phyloP scores from a whole-genome alignment of 1,284 basidiomycete genomes.

The Apiotrichum sp. region DNA sequence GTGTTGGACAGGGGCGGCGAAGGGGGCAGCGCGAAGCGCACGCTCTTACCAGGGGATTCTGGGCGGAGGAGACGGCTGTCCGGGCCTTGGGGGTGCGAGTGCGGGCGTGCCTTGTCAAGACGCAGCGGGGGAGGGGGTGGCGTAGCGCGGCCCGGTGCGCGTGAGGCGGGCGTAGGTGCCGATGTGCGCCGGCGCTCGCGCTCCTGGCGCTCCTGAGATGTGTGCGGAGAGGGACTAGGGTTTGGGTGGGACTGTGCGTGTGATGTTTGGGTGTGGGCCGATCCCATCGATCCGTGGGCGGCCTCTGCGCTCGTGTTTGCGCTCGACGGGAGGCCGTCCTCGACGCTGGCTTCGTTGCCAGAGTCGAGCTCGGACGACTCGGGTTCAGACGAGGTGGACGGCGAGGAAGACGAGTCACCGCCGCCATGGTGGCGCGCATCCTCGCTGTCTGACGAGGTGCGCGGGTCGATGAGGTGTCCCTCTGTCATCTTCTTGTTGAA shows the following conservation, averaged over 20 bases:
- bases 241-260: too few species aligned
- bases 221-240: too few species aligned
- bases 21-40: conserved; percentile 1
- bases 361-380: background rate
- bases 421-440: background rate
- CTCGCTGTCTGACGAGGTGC: background rate
- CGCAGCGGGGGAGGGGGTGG: background rate
- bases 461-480: background rate
- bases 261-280: too few species aligned
- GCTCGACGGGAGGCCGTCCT: background rate
- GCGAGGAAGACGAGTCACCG: too few species aligned
- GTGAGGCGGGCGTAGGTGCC: too few species aligned
- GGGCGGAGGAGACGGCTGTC: background rate
- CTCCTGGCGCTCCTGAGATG: too few species aligned
- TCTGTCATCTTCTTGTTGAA: conserved; percentile 2
- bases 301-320: background rate
- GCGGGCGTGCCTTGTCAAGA: background rate
- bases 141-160: too few species aligned
- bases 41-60: background rate
- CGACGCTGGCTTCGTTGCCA: background rate
- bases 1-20: conserved; percentile 1
- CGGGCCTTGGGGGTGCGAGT: too few species aligned
- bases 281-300: too few species aligned
- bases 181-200: too few species aligned
- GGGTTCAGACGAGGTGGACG: background rate